These are phyloP conservation scores for Microdochium trichocladiopsis DNA, from an alignment of 2,329 filamentous ascomycete genomes.

Conservation along the genomic window DNA sequence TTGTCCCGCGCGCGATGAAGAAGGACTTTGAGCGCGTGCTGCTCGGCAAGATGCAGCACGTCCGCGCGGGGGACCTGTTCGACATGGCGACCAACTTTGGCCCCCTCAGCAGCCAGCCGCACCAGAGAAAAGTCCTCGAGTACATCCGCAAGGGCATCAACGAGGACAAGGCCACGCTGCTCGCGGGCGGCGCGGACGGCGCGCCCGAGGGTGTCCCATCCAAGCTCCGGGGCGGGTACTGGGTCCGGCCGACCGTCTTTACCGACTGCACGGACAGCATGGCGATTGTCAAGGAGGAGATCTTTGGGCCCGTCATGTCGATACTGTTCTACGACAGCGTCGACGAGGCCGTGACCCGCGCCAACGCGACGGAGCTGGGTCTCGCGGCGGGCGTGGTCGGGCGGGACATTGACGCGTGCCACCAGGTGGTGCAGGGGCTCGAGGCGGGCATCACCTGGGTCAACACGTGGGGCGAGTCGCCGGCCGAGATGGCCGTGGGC, in stretches of 20 bases:
- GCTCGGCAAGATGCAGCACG: conserved; percentile 60
- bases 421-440: conserved; percentile 62
- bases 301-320: conserved; percentile 83
- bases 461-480: conserved; percentile 89
- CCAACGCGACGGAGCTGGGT: conserved; percentile 71
- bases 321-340: conserved; percentile 67
- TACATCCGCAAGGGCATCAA: conserved; percentile 74
- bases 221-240: conserved; percentile 60
- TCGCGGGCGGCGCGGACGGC: conserved; percentile 59
- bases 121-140: conserved; percentile 68
- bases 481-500: conserved; percentile 86
- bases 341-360: conserved; percentile 62
- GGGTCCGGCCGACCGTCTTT: conserved; percentile 79
- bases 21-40: conserved; percentile 60
- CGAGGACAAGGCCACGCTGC: conserved; percentile 63
- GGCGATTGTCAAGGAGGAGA: conserved; percentile 75
- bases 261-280: conserved; percentile 79
- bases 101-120: conserved; percentile 67
- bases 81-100: conserved; percentile 74
- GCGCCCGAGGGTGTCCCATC: conserved; percentile 45
- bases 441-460: conserved; percentile 88
- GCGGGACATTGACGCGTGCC: conserved; percentile 64
- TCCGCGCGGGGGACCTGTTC: conserved; percentile 67
- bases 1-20: conserved; percentile 64
- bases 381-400: conserved; percentile 83